Base-by-base conservation (phyloP, 2,329 filamentous ascomycete species). In the Ophiognomonia clavigignenti-juglandacearum region DNA sequence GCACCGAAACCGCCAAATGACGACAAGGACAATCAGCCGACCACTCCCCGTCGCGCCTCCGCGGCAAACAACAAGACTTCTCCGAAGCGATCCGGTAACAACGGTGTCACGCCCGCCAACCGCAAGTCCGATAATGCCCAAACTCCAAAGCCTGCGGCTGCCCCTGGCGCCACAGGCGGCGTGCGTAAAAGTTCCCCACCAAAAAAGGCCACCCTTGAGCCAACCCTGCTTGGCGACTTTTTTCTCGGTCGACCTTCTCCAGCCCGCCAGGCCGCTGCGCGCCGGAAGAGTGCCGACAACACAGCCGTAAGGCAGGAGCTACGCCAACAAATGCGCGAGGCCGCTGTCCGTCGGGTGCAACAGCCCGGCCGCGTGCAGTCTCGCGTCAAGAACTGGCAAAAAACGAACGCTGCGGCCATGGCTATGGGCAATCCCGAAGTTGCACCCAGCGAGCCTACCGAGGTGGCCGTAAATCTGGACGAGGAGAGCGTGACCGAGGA, bases 381-480 rank as follows among this genome's bases (percentile, higher is more conserved):
- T 55, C 83, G 90, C 58, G 87, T 96, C 44, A 85, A 83, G 56
- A 78, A 84, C 65, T 96, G 90, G 90, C 89, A 96, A 65, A 85
- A 85, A 60, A 74, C 83, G 55, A 88, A 86, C 59, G 86, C 84
- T 27, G 77, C 78, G 6, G 84, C 83, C 22, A 77, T 85, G 65
- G 67, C 60, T 4, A 66, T 66, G 2, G 74, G 70, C 2, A 70
- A 76, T 46, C 74, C 75, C 1, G 68, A 78, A 26, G 73, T 74
- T 20, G 65, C 72, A 6, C 71, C 75, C 6, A 78, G 72, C 24
- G 78, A 80, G 54, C 50, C 82, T 3, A 78, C 78, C 24, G 81
- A 86, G 32, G 67, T 87, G 26, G 74, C 78, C 6, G 77, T 79
- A 50, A 73, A 76, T 11, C 72, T 75, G 13, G 80, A 85, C 13